A percentile compares a stretch with the other conserved stretches of the same genome.
phyloP scores from a whole-genome alignment of 2,329 filamentous ascomycete genomes.

The Paramyrothecium roridum region DNA sequence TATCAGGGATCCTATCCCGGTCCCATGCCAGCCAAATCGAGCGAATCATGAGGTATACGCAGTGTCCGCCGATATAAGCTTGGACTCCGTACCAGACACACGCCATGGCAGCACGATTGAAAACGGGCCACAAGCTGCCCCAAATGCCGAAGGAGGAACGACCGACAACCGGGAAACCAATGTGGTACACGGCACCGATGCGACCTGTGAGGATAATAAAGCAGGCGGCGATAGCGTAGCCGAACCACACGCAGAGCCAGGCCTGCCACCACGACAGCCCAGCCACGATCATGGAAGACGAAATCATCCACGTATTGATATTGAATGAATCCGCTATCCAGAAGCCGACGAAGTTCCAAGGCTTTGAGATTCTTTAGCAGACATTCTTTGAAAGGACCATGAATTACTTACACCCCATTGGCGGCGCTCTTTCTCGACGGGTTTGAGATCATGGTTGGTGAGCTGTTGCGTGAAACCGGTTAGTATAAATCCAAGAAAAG shows the following conservation, averaged over 20 bases:
- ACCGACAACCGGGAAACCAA: conserved; percentile 80
- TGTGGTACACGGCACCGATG: conserved; percentile 84
- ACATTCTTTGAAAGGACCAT: no score
- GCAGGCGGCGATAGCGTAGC: conserved; percentile 71
- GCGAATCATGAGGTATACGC: conserved; percentile 85
- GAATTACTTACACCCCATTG: conserved; percentile 60
- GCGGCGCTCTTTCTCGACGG: conserved; percentile 74
- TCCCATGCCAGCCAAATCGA: conserved; percentile 74
- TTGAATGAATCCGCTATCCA: conserved; percentile 86
- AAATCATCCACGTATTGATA: conserved; percentile 94
- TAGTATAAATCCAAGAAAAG: neutral
- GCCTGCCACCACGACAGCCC: conserved; percentile 91
- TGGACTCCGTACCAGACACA: conserved; percentile 89
- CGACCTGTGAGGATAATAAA: conserved; percentile 79
- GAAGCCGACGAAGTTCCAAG: conserved; percentile 86
- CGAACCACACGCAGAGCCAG: conserved; percentile 84
- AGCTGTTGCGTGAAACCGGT: conserved; percentile 43
- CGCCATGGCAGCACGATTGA: conserved; percentile 83
- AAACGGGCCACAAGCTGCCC: conserved; percentile 84
- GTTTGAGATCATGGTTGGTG: conserved; percentile 78
- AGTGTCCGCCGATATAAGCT: conserved; percentile 78
- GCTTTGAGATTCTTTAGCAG: conserved; percentile 7
- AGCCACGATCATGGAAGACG: conserved; percentile 72
- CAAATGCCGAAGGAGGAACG: conserved; percentile 83
- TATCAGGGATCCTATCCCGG: conserved; percentile 59